phyloP scores from a whole-genome alignment of 2,329 filamentous ascomycete genomes.

The Cladosporium velox region DNA sequence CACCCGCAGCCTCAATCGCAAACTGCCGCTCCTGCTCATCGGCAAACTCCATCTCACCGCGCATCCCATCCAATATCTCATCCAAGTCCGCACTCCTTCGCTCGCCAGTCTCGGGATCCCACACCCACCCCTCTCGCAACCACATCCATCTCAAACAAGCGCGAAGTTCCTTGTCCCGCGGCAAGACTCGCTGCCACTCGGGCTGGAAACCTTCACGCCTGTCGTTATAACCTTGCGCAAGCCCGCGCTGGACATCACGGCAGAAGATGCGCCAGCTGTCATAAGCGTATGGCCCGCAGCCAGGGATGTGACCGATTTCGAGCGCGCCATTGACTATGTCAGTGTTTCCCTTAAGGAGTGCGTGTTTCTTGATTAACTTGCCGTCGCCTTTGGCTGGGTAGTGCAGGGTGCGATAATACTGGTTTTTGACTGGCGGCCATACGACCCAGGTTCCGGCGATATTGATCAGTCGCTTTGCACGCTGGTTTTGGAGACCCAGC shows the following conservation, averaged over 20 bases:
- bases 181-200: constrained; percentile 87
- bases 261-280: constrained; percentile 96
- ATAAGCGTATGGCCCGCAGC: constrained; percentile 74
- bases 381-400: constrained; percentile 56
- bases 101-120: constrained; percentile 73
- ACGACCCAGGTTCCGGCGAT: constrained; percentile 70
- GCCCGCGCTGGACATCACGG: constrained; percentile 71
- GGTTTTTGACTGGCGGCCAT: constrained; percentile 61
- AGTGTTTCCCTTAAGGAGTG: constrained; percentile 50
- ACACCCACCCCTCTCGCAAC: constrained; percentile 81
- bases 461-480: constrained; percentile 67
- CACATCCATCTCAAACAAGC: constrained; percentile 90
- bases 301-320: constrained; percentile 84
- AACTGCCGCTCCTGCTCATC: constrained; percentile 34
- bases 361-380: constrained; percentile 48
- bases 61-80: too few species aligned
- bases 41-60: constrained; percentile 50
- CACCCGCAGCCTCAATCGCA: constrained; percentile 21
- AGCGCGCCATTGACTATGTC: constrained; percentile 58
- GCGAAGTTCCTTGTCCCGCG: constrained; percentile 83
- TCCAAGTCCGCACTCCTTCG: constrained; percentile 52
- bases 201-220: constrained; percentile 64
- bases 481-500: constrained; percentile 69
- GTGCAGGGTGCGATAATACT: constrained; percentile 58
- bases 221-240: constrained; percentile 68